These are phyloP conservation scores for Coemansia sp. DNA, from an alignment of 192 early-diverging fungal species.

Conservation along the genomic window DNA sequence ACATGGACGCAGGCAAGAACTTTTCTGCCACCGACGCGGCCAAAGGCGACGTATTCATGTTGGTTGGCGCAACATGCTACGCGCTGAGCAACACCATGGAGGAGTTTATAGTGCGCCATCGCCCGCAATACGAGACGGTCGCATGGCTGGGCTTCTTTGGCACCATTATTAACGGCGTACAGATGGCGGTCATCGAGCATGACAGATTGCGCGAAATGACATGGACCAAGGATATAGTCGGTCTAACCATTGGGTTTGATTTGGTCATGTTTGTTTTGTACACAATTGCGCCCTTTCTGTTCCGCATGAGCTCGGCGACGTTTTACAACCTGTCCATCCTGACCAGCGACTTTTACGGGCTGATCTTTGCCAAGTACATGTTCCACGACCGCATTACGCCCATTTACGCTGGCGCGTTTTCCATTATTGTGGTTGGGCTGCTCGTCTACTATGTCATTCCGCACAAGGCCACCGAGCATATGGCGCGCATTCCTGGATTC, in stretches of 20 bases:
- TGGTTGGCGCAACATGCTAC: slow-evolving; percentile 70
- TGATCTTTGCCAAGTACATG: slow-evolving; percentile 69
- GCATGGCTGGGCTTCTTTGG: slow-evolving; percentile 71
- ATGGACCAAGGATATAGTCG: slow-evolving; percentile 56
- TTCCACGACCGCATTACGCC: slow-evolving; percentile 57
- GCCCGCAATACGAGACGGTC: slow-evolving; percentile 70
- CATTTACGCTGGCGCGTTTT: slow-evolving; percentile 67
- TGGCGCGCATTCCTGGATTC: slow-evolving; percentile 42
- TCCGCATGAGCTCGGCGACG: slow-evolving; percentile 65
- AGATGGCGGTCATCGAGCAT: slow-evolving; percentile 67
- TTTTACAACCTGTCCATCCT: slow-evolving; percentile 75
- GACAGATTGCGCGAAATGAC: slow-evolving; percentile 39
- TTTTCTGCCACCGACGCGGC: slow-evolving; percentile 53
- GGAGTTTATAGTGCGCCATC: slow-evolving; percentile 68
- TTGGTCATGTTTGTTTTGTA: slow-evolving; percentile 70
- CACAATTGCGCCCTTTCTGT: slow-evolving; percentile 64
- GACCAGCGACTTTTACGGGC: slow-evolving; percentile 75
- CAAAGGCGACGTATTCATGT: slow-evolving; percentile 69
- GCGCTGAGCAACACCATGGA: slow-evolving; percentile 68
- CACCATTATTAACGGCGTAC: slow-evolving; percentile 67
- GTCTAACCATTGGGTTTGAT: slow-evolving; percentile 61
- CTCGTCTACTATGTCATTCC: slow-evolving; percentile 64
- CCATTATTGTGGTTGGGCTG: slow-evolving; percentile 62
- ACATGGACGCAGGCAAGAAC: slow-evolving; percentile 61
- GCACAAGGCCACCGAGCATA: slow-evolving; percentile 49